Conservation (phyloP, 768 basidiomycete genomes). For the Naganishia vishniacii region DNA sequence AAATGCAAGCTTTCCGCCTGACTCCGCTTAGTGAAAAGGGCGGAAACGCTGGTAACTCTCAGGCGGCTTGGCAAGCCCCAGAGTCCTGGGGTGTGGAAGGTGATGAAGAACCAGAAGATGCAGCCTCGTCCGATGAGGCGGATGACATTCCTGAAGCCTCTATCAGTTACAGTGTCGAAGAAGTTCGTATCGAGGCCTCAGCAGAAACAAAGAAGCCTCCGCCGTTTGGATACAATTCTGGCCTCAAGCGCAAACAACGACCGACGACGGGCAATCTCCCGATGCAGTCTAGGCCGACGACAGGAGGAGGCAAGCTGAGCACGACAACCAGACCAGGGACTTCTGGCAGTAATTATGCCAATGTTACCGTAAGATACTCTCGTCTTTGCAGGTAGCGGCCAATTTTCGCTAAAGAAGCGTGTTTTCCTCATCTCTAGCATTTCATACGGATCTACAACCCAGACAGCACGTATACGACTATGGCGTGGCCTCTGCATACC, state of each 20-base stretch:
- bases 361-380: constrained; percentile 14
- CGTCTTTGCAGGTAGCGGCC: too few species aligned
- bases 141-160: constrained; percentile 20
- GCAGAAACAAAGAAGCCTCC: constrained; percentile 28
- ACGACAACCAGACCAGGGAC: constrained; percentile 36
- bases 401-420: not conserved
- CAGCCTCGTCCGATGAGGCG: constrained; percentile 33
- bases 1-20: constrained; percentile 11
- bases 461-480: constrained; percentile 66
- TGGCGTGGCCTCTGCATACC: constrained; percentile 59
- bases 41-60: constrained; percentile 46
- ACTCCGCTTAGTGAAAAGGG: constrained; percentile 44
- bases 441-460: constrained; percentile 71
- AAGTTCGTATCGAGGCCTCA: not conserved
- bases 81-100: constrained; percentile 54
- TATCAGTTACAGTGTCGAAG: not conserved
- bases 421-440: constrained; percentile 45
- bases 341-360: constrained; percentile 31
- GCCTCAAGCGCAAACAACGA: constrained; percentile 5
- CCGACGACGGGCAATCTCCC: constrained; percentile 21
- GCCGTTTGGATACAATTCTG: constrained; percentile 41
- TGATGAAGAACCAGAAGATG: constrained; percentile 42
- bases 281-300: constrained; percentile 12
- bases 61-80: constrained; percentile 52
- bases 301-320: constrained; percentile 23